phyloP scores from a whole-genome alignment of 1,284 basidiomycete genomes.

The Sanghuangporus weigelae region DNA sequence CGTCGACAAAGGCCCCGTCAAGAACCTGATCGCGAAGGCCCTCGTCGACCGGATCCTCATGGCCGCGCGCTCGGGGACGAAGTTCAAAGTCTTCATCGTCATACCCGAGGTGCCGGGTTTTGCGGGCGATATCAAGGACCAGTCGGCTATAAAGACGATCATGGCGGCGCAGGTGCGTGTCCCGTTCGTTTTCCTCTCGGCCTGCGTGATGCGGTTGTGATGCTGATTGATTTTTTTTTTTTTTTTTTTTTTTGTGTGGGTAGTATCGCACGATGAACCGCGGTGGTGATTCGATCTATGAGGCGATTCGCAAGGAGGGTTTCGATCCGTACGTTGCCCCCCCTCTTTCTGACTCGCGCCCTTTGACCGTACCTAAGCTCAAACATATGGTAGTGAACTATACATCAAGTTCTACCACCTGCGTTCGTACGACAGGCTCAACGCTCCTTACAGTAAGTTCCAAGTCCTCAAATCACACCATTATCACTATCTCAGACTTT shows the following conservation, averaged over 20 bases:
- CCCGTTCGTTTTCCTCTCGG: background rate
- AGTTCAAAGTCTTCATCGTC: constrained; percentile 82
- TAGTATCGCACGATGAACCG: constrained; percentile 81
- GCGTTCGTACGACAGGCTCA: constrained; percentile 87
- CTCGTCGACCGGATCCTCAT: constrained; percentile 77
- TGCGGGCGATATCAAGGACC: constrained; percentile 73
- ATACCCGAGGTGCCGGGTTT: constrained; percentile 85
- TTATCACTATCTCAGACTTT: too few species aligned
- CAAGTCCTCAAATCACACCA: constrained; percentile 33
- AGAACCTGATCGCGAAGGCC: constrained; percentile 80
- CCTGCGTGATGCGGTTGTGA: background rate
- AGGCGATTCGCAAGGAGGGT: constrained; percentile 73
- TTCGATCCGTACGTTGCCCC: constrained; percentile 63
- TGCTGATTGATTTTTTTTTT: background rate
- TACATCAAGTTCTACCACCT: constrained; percentile 89
- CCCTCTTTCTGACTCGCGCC: background rate
- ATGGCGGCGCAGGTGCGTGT: constrained; percentile 59
- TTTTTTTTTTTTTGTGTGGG: too few species aligned
- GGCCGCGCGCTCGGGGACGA: constrained; percentile 65
- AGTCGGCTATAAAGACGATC: constrained; percentile 70
- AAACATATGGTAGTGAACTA: background rate
- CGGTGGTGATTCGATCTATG: constrained; percentile 83
- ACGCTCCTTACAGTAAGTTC: constrained; percentile 60
- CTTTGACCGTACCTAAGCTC: background rate
- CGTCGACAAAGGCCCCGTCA: constrained; percentile 56